phyloP scores from a whole-genome alignment of 106 monocot species.

The Allium cepa region DNA sequence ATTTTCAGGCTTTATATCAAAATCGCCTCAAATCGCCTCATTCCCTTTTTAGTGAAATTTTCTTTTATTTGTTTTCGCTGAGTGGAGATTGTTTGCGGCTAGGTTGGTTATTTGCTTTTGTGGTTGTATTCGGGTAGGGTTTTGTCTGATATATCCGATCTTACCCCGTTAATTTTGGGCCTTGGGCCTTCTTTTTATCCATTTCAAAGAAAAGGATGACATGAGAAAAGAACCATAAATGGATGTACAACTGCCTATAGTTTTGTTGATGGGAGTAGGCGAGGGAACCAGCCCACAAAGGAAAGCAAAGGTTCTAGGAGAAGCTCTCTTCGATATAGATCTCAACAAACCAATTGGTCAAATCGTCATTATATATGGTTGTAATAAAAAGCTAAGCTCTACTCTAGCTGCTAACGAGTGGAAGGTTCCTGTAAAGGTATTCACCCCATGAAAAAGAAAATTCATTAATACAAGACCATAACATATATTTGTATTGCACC shows the following conservation, averaged over 20 bases:
- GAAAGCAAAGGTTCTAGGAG: slow-evolving; percentile 67
- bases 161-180: no score
- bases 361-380: slow-evolving; percentile 60
- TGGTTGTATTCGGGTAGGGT: no score
- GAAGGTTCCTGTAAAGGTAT: slow-evolving; percentile 62
- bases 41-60: no score
- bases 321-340: slow-evolving; percentile 37
- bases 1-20: no score
- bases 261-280: slow-evolving; percentile 72
- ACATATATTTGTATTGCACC: not conserved
- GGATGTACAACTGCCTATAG: slow-evolving; percentile 60
- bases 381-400: slow-evolving; percentile 43
- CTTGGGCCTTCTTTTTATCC: no score
- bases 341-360: slow-evolving; percentile 50
- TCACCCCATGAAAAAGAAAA: not conserved
- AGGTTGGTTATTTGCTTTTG: no score
- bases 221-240: slow-evolving; percentile 59
- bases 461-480: not conserved
- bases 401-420: slow-evolving; percentile 35
- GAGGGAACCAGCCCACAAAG: slow-evolving; percentile 86
- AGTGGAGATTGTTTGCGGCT: no score
- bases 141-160: no score
- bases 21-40: no score
- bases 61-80: no score
- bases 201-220: no score